Evolutionary conservation across 202 grass and related monocot genomes (phyloP), one percentile per base, ranked within the genome.

Genomic region (Dendrocalamus latiflorus): DNA sequence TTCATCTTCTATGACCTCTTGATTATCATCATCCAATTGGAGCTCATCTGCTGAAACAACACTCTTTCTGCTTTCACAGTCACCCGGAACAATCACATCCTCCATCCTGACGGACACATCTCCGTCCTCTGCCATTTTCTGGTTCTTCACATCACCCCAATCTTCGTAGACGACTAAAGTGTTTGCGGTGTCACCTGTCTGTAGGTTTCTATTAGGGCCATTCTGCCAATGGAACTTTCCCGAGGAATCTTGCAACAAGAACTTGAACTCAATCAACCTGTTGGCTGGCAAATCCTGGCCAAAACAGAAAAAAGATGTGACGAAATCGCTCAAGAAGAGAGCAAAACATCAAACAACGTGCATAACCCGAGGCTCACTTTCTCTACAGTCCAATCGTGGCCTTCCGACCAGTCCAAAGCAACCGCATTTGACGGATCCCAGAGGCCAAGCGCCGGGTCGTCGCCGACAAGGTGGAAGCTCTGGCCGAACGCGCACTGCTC

Each of bases 241-340:
- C 6, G 75, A 68, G 14, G 63, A 47, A 73, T 78, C 64, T 85
- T 30, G 76, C 30, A 92, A 84, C 66, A 92, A 70, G 83, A 97
- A 94, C 86, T 97, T 97, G 86, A 90, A 97, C 82, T 88, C 88
- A 47, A 97, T 34, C 45, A 69, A 30, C 55, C 60, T 84, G 50
- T 78, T 88, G 30, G 85, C 72, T 1, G 91, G 90, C 34, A 97
- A 37, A 71, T 97, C 90, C 92, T 97, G 67, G 33, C n/a, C 20
- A 86, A 62, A 73, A 71, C 11, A 69, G 34, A 51, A 53, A 53
- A 63, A 68, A 17, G 9, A 24, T 42, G 70, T 77, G 38, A 68
- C 25, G 50, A 70, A 38, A 6, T 80, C 47, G 28, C n/a, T 83
- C 20, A 17, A 65, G 24, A 59, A 72, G 30, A 24, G 60, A 61